Conservation (phyloP, 2,329 filamentous ascomycete genomes). For the Hyphodiscus sp. region DNA sequence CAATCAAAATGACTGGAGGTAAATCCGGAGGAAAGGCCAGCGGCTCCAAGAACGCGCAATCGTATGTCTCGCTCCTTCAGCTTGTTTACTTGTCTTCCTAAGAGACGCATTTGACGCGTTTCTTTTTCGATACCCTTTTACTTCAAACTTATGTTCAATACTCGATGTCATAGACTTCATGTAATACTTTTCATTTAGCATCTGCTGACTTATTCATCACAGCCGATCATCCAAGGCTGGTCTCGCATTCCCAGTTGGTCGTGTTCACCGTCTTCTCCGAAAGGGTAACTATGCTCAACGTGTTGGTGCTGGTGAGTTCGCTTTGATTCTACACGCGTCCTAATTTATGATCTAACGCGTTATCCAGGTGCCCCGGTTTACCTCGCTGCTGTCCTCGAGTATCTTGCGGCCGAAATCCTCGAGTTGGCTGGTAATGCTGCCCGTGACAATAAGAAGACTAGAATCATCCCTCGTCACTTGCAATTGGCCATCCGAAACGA, state of each 20-base stretch:
- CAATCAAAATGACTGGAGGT: conserved; percentile 97
- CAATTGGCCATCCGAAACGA: conserved; percentile 99
- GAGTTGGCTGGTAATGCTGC: conserved; percentile 98
- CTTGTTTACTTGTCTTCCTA: conserved; percentile 7
- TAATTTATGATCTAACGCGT: conserved; percentile 21
- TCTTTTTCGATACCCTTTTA: conserved; percentile 24
- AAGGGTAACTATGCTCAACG: conserved; percentile 99
- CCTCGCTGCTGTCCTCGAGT: conserved; percentile 95
- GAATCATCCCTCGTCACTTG: conserved; percentile 98
- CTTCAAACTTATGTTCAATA: not conserved
- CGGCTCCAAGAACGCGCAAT: conserved; percentile 98
- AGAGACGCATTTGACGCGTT: conserved; percentile 36
- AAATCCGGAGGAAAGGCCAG: conserved; percentile 99
- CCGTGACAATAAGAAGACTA: conserved; percentile 99
- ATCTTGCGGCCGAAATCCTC: conserved; percentile 96
- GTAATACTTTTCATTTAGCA: conserved; percentile 30
- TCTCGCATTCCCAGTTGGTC: conserved; percentile 96
- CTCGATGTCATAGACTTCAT: not conserved
- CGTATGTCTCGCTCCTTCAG: conserved; percentile 54
- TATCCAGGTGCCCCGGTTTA: conserved; percentile 76
- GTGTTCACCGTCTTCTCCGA: conserved; percentile 97
- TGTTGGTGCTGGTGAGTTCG: conserved; percentile 77
- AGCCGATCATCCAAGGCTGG: conserved; percentile 99
- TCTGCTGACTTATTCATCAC: conserved; percentile 10
- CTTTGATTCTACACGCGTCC: conserved; percentile 3